phyloP scores from a whole-genome alignment of 345 rosid genomes.

The Populus davidiana region DNA sequence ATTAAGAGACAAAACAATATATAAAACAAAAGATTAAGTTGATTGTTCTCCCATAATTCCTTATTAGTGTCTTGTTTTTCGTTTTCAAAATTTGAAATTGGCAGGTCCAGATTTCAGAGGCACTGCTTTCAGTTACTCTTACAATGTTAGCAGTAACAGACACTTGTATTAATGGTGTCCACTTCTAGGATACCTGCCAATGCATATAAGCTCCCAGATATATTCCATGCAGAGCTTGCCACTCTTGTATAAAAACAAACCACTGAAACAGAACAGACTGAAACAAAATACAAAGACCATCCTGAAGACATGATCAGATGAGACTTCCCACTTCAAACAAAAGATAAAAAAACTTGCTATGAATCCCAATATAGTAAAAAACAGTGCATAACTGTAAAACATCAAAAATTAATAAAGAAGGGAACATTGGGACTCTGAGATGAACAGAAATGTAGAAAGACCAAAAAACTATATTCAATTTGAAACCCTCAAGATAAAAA shows the following conservation, averaged over 20 bases:
- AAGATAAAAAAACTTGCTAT: slow-evolving; percentile 10
- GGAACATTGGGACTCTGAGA: slow-evolving; percentile 15
- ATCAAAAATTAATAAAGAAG: slow-evolving; percentile 13
- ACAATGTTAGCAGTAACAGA: slow-evolving; percentile 23
- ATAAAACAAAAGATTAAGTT: slow-evolving; percentile 14
- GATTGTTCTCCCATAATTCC: slow-evolving; percentile 4
- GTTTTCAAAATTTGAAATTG: slow-evolving; percentile 23
- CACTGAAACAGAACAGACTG: slow-evolving; percentile 12
- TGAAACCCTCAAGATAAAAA: not conserved
- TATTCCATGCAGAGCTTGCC: slow-evolving; percentile 39
- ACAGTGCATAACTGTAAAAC: slow-evolving; percentile 6
- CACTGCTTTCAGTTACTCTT: slow-evolving; percentile 31
- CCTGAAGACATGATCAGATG: slow-evolving; percentile 8
- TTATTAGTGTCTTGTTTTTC: slow-evolving; percentile 5
- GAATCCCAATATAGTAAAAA: slow-evolving; percentile 15
- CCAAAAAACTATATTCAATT: not conserved
- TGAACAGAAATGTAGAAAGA: slow-evolving; percentile 16
- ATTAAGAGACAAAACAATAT: not conserved
- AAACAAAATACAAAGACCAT: slow-evolving; percentile 25
- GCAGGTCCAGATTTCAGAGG: slow-evolving; percentile 26
- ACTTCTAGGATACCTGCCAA: slow-evolving; percentile 34
- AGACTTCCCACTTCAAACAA: slow-evolving; percentile 21
- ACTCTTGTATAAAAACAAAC: slow-evolving; percentile 17
- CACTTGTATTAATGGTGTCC: slow-evolving; percentile 37
- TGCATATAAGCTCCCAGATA: slow-evolving; percentile 36